Base-by-base conservation (phyloP, 768 basidiomycete genomes). In the Harrya chromipes region DNA sequence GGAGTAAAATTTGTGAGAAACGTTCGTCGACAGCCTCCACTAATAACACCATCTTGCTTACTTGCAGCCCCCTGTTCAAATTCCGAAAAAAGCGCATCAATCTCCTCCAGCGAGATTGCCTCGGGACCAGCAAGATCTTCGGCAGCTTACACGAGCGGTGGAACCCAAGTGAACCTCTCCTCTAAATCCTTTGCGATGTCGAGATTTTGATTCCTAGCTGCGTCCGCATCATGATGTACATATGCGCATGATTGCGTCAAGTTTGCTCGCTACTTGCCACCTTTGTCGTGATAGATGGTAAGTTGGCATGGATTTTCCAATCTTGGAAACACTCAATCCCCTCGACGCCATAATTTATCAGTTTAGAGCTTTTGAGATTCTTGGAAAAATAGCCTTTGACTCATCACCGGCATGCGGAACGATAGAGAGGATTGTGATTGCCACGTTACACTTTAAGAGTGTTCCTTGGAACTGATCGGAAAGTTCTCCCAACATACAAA, bases 1-100 rank as follows among this genome's bases (percentile, higher is more conserved):
- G 43, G 56, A 56, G 52, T 52, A 53, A 29, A 33, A 13, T 29
- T 29, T 29, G 2, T 29, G 29, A 26, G 11, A 29, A 29, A 29
- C 29, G 12, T 29, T 29, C 29, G 12, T 29, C 29, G 11, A 29
- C 29, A 29, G 26, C 10, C 8, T 23, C 23, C 23, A 23, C 23
- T 23, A 23, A 23, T 27, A 27, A 27, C 27, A 9, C 27, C 13
- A 16, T 26, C 17, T 40, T 40, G 21, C 39, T 14, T 4, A 40
- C 19, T 26, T 16, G 11, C 39, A 40, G 23, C 19, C 12, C 31
- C 42, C 31, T 43, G 42, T 16, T 43, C 24, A 21, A 34, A 34
- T 33, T 5, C 31, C 1, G 42, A 43, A 34, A 34, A 43, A 12
- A 43, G 13, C 5, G 19, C 20, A 34, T 45, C 44, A 36, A 27